Percentiles rank a stretch among this genome's conserved stretches.
phyloP scores from a whole-genome alignment of 768 basidiomycete genomes.

The Russula foetens region DNA sequence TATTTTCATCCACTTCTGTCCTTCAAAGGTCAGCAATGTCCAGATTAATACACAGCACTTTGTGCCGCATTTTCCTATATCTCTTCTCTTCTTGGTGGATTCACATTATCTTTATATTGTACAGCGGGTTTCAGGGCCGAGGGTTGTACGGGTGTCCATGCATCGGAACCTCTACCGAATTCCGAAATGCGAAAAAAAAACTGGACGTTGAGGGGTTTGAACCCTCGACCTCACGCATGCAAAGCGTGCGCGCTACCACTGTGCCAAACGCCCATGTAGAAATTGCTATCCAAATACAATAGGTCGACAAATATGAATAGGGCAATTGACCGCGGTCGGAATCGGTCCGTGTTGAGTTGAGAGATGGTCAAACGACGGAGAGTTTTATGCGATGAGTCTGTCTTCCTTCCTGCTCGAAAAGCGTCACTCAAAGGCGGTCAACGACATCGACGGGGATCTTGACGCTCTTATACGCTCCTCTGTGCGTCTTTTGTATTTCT shows the following conservation, averaged over 20 bases:
- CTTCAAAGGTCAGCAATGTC: too few species aligned
- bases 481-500: conserved; percentile 29
- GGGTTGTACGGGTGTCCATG: too few species aligned
- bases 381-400: conserved; percentile 14
- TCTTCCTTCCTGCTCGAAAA: conserved; percentile 18
- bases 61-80: too few species aligned
- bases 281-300: background rate
- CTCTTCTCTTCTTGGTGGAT: too few species aligned
- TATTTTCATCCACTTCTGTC: too few species aligned
- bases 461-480: conserved; percentile 53
- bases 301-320: background rate
- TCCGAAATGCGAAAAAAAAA: background rate
- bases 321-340: background rate
- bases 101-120: too few species aligned
- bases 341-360: too few species aligned
- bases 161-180: too few species aligned
- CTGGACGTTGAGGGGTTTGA: conserved; percentile 22
- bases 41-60: too few species aligned
- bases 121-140: too few species aligned
- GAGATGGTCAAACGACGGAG: background rate
- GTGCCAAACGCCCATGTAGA: conserved; percentile 18
- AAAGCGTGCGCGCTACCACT: conserved; percentile 24
- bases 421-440: background rate
- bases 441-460: conserved; percentile 46
- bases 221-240: conserved; percentile 23